Base-by-base conservation (phyloP, 2,329 filamentous ascomycete species). In the Fusarium sp. region DNA sequence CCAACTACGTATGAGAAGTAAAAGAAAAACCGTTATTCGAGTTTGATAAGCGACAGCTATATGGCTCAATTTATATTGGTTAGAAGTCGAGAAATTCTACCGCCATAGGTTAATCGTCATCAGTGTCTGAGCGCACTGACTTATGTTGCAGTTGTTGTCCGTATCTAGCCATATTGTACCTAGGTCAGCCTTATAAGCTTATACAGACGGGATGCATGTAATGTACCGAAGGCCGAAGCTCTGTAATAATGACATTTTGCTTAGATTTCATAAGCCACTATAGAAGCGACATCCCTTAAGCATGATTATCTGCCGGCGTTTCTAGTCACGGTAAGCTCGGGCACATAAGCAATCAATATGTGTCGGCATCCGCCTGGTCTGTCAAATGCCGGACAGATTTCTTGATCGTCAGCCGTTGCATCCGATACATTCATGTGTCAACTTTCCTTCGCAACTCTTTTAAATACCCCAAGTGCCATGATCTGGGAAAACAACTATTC, bases 301-400 rank as follows among this genome's bases (percentile, higher is more conserved):
- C 60, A 67, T 56, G 55, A 24, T 42, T 42, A 9, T 30, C 38
- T 36, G 12, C 14, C 45, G 47, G 19, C 20, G 30, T 43, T 49
- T 32, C 39, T 42, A 19, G 38, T 54, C 65, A 61, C 70, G 69
- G 70, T 50, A 72, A 46, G 50, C 39, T 72, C 70, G 70, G 69
- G 47, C 23, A 39, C 54, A 44, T 34, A 38, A 60, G 23, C 42
- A 62, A 46, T 19, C 32, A 49, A 24, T 36, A 24, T 51, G 24
- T 39, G 40, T 56, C 68, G 52, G 51, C 47, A 44, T 53, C 59
- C 62, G 48, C 48, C 30, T 32, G 40, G 40, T 47, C 20, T 40
- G 36, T 56, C 42, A 54, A 62, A 54, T 50, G 52, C 62, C 58
- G 56, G 50, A 45, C 30, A 46, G 47, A 62, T 46, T 47, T 38